Conservation (phyloP, 2,329 filamentous ascomycete species). For the Alternaria sp. region DNA sequence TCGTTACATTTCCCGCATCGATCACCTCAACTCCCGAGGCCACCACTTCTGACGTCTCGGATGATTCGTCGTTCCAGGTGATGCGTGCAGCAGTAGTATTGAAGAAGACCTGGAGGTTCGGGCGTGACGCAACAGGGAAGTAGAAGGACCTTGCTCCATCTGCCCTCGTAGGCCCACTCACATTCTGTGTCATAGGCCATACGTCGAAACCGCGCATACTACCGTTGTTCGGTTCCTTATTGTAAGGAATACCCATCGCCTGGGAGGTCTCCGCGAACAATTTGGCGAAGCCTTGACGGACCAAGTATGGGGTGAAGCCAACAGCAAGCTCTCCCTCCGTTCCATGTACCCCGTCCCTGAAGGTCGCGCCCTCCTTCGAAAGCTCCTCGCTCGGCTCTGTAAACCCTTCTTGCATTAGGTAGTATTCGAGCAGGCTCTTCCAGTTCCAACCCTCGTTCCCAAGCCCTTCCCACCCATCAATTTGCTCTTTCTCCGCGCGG, state of each 20-base stretch:
- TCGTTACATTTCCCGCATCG: slow-evolving; percentile 20
- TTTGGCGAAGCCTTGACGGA: slow-evolving; percentile 29
- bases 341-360: slow-evolving; percentile 28
- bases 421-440: slow-evolving; percentile 37
- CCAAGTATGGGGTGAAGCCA: slow-evolving; percentile 36
- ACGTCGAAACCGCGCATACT: slow-evolving; percentile 53
- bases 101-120: slow-evolving; percentile 53
- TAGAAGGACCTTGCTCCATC: slow-evolving; percentile 59
- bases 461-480: slow-evolving; percentile 42
- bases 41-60: slow-evolving; percentile 1
- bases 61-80: slow-evolving; percentile 37
- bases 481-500: slow-evolving; percentile 40
- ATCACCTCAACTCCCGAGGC: slow-evolving; percentile 36
- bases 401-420: slow-evolving; percentile 35
- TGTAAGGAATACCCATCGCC: slow-evolving; percentile 46
- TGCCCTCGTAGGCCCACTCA: slow-evolving; percentile 47
- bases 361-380: slow-evolving; percentile 30
- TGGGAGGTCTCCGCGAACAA: slow-evolving; percentile 48
- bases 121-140: slow-evolving; percentile 48
- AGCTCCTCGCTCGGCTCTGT: slow-evolving; percentile 24
- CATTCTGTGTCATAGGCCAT: slow-evolving; percentile 53
- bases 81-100: slow-evolving; percentile 53
- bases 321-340: slow-evolving; percentile 32
- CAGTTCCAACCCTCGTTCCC: slow-evolving; percentile 46
- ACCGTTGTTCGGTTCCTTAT: slow-evolving; percentile 53